phyloP scores from a whole-genome alignment of 371 early-diverging fungal genomes.

The Saksenaea oblongispora region DNA sequence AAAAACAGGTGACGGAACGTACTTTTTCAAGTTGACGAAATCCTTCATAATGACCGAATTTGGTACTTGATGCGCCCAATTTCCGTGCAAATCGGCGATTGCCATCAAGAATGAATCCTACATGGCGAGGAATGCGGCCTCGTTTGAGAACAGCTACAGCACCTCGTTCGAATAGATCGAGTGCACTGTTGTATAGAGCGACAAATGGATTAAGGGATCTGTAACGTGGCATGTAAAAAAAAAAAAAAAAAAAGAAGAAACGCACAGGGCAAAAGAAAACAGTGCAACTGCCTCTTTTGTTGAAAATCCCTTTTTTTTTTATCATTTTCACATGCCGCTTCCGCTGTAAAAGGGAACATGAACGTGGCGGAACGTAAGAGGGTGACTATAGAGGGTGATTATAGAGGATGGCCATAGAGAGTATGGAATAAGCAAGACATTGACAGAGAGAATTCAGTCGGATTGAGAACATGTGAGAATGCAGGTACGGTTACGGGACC shows the following conservation, averaged over 20 bases:
- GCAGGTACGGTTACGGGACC: too few species aligned
- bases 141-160: constrained; percentile 53
- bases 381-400: background rate
- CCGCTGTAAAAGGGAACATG: background rate
- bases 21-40: constrained; percentile 77
- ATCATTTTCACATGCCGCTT: constrained; percentile 4
- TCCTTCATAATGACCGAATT: constrained; percentile 84
- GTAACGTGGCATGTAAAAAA: background rate
- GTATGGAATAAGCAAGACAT: background rate
- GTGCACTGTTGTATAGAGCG: background rate
- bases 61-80: constrained; percentile 42
- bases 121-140: constrained; percentile 92
- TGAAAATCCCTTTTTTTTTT: background rate
- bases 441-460: background rate
- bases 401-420: too few species aligned
- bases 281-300: background rate
- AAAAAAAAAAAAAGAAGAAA: constrained; percentile 1
- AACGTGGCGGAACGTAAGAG: background rate
- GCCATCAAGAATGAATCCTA: constrained; percentile 99
- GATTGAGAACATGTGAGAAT: too few species aligned
- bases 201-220: background rate
- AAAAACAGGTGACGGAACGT: constrained; percentile 10
- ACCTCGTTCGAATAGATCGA: constrained; percentile 14
- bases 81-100: constrained; percentile 93
- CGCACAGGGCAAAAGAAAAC: constrained; percentile 3